Base-by-base conservation (phyloP, 176 grass and related monocot genomes). In the Saccharum spontaneum region DNA sequence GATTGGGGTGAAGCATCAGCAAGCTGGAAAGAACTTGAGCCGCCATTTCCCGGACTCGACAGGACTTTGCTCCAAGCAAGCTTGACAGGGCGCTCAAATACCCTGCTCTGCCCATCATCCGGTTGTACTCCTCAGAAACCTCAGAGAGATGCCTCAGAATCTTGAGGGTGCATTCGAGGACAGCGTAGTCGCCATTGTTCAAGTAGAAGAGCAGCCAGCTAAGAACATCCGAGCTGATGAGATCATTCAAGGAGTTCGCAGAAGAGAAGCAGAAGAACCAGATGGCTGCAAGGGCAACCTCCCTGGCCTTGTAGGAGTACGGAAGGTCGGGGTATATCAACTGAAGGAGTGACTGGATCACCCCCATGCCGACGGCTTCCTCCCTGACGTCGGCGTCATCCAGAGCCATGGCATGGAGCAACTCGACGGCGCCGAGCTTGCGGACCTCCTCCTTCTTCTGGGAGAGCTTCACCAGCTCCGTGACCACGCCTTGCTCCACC, bases 251-350 rank as follows among this genome's bases (percentile, higher is more conserved):
- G 12, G 86, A 95, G 68, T 54, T 88, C 2, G 36, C 39, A 0
- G 90, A 95, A 31, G 83, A 90, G 90, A 94, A 94, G 82, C 81
- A 87, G 71, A 99, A 90, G 67, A 86, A 84, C 63, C 88, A 85
- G 62, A 91, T 87, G n/a, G 91, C 89, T 0, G 82, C 83, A 4
- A 99, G 86, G 76, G 93, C 93, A 3, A 92, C 90, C 86, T 92
- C 97, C 68, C 91, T 92, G 28, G 97, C 89, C 79, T 95, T 96
- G 72, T 86, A 92, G 0, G 87, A 90, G 74, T 89, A 92, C 3
- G 89, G 84, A 3, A 83, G 87, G 44, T 89, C 75, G 14, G 97
- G 93, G 89, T 99, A 89, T 60, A 99, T 80, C 41, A 99, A 36
- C 40, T 94, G 87, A 28, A 92, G 80, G 22, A 96, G 81, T 9